Percentiles rank a stretch among this genome's conserved stretches.
phyloP scores from a whole-genome alignment of 2,329 filamentous ascomycete genomes.

The Penicillium sp. region DNA sequence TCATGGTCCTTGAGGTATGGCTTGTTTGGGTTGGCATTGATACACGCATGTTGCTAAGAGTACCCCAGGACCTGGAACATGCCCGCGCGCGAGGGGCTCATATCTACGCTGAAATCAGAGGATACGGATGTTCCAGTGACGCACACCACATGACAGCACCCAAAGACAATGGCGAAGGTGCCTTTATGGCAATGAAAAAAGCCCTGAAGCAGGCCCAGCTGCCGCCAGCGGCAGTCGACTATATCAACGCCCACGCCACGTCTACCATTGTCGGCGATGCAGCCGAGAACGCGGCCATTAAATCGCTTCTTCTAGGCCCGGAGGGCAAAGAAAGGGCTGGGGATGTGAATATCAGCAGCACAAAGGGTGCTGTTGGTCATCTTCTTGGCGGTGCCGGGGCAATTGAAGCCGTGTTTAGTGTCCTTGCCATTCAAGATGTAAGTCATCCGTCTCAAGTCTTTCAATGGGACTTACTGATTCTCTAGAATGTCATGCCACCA shows the following conservation, averaged over 20 bases:
- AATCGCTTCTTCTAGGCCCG: constrained; percentile 65
- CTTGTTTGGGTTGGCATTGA: not conserved
- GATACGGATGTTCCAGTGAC: constrained; percentile 87
- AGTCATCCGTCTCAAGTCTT: constrained; percentile 29
- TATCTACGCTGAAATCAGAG: constrained; percentile 83
- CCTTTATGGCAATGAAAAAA: constrained; percentile 75
- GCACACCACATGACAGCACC: constrained; percentile 93
- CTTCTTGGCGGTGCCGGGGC: constrained; percentile 86
- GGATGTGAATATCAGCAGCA: constrained; percentile 79
- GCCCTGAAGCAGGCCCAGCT: constrained; percentile 69
- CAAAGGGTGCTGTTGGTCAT: constrained; percentile 89
- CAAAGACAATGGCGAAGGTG: constrained; percentile 72
- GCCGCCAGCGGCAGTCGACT: constrained; percentile 67
- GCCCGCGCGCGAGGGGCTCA: constrained; percentile 69
- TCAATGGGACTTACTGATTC: constrained; percentile 1
- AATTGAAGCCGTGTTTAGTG: constrained; percentile 78
- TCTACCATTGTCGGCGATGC: constrained; percentile 78
- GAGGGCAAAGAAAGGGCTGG: constrained; percentile 57
- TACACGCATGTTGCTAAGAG: not conserved
- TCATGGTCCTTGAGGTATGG: constrained; percentile 70
- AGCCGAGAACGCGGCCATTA: constrained; percentile 81
- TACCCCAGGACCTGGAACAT: constrained; percentile 68
- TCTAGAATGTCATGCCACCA: constrained; percentile 70
- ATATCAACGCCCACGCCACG: constrained; percentile 94
- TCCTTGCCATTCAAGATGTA: constrained; percentile 74